Evolutionary conservation across 108 stramenopile genomes (phyloP).

Genomic region (Phaeodactylum tricornutum): DNA sequence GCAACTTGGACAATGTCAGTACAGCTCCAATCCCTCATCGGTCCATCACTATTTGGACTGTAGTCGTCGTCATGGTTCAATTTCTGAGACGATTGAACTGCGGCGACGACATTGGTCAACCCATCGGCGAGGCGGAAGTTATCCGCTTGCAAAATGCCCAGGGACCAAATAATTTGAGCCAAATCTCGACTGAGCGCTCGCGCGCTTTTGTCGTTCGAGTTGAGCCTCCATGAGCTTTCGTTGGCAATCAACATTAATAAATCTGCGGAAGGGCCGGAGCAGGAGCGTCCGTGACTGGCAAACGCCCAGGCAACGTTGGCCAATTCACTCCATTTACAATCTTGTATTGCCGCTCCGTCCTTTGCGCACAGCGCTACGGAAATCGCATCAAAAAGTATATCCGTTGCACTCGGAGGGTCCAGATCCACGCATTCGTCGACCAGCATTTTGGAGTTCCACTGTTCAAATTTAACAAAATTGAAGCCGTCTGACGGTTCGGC

Average conservation of each 20-base stretch:
- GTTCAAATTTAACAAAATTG: slow-evolving; percentile 36
- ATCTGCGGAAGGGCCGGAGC: slow-evolving; percentile 26
- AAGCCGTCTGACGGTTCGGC: background rate
- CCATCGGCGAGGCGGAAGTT: slow-evolving; percentile 54
- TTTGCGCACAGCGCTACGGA: slow-evolving; percentile 41
- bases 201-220: slow-evolving; percentile 7
- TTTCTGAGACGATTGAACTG: background rate
- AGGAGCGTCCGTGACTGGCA: slow-evolving; percentile 52
- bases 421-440: background rate
- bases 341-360: slow-evolving; percentile 20
- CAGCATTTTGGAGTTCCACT: slow-evolving; percentile 7
- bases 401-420: slow-evolving; percentile 2
- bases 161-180: slow-evolving; percentile 61
- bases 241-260: slow-evolving; percentile 39
- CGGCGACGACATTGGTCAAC: slow-evolving; percentile 46
- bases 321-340: slow-evolving; percentile 66
- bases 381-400: slow-evolving; percentile 52
- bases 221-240: slow-evolving; percentile 22
- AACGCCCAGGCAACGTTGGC: slow-evolving; percentile 77
- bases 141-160: slow-evolving; percentile 65
- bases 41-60: background rate
- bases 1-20: slow-evolving; percentile 65
- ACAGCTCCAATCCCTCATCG: slow-evolving; percentile 36
- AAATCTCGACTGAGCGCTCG: slow-evolving; percentile 52
- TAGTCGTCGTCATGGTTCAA: background rate